A percentile compares a stretch with the other conserved stretches of the same genome.
These are phyloP conservation scores for Colletotrichum echinochloae DNA, from an alignment of 2,329 filamentous ascomycete genomes.

Conservation along the genomic window DNA sequence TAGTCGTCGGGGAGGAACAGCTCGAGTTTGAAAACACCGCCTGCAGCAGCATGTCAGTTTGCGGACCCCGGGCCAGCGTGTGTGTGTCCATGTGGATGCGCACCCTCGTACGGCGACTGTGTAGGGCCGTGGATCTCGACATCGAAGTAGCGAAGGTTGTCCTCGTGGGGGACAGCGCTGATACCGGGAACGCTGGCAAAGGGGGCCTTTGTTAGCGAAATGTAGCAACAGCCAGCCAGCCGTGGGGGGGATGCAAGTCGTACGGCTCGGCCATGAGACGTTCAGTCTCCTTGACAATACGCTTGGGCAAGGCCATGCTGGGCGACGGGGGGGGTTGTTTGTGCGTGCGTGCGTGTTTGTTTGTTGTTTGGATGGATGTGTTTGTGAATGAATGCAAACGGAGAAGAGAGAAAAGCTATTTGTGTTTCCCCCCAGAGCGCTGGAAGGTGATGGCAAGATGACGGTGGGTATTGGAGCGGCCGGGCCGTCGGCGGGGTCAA, in stretches of 20 bases:
- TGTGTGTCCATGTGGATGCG: conserved; percentile 41
- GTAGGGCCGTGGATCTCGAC: conserved; percentile 94
- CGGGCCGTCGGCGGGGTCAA: conserved; percentile 33
- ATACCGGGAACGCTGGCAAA: conserved; percentile 87
- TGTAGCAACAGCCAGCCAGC: conserved; percentile 6
- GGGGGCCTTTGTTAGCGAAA: conserved; percentile 9
- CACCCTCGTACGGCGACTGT: conserved; percentile 95
- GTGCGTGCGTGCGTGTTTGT: background rate
- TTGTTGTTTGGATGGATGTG: background rate
- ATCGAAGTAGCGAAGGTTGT: conserved; percentile 98
- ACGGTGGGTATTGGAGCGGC: background rate
- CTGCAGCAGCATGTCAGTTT: conserved; percentile 48
- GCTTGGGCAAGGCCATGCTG: conserved; percentile 85
- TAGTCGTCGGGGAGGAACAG: conserved; percentile 98
- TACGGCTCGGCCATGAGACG: conserved; percentile 96
- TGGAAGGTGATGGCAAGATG: conserved; percentile 2
- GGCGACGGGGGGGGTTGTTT: background rate
- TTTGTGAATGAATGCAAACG: background rate
- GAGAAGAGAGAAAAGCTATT: background rate
- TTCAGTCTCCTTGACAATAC: conserved; percentile 99
- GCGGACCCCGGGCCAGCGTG: background rate
- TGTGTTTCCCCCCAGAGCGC: background rate
- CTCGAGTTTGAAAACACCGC: conserved; percentile 94
- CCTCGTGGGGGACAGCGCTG: conserved; percentile 93
- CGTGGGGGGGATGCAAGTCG: conserved; percentile 49